phyloP scores from a whole-genome alignment of 1,284 basidiomycete genomes.

The Peniophora sp. region DNA sequence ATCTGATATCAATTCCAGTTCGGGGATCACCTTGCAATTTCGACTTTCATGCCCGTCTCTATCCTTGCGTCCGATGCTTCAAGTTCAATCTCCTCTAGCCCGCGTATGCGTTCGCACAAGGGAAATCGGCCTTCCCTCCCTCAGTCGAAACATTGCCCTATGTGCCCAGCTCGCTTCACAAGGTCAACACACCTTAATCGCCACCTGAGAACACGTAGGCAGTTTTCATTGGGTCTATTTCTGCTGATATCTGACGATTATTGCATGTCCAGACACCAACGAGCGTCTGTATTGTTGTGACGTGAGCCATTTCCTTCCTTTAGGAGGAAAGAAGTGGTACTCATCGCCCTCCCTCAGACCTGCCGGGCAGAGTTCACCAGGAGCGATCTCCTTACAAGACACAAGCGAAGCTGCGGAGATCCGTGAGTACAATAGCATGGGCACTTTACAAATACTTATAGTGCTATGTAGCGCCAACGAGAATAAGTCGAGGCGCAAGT shows the following conservation, averaged over 20 bases:
- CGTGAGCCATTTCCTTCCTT: slow-evolving; percentile 21
- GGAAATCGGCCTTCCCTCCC: slow-evolving; percentile 28
- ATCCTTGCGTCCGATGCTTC: background rate
- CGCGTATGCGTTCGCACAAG: slow-evolving; percentile 24
- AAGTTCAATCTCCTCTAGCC: slow-evolving; percentile 6
- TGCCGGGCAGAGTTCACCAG: slow-evolving; percentile 50
- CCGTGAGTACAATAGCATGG: slow-evolving; percentile 29
- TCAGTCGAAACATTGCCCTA: slow-evolving; percentile 43
- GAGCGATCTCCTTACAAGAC: slow-evolving; percentile 49
- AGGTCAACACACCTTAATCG: slow-evolving; percentile 50
- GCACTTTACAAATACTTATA: background rate
- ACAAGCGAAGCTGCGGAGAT: slow-evolving; percentile 49
- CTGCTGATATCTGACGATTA: too few species aligned
- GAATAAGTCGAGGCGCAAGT: slow-evolving; percentile 37
- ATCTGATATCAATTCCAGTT: too few species aligned
- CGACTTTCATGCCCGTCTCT: slow-evolving; percentile 1
- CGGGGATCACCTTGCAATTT: too few species aligned
- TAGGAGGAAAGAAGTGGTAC: background rate
- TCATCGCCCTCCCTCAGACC: slow-evolving; percentile 22
- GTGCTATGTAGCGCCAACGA: slow-evolving; percentile 14
- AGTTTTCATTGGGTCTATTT: background rate
- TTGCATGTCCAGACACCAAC: slow-evolving; percentile 28
- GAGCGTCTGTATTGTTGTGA: slow-evolving; percentile 44
- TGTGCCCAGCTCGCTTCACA: slow-evolving; percentile 52
- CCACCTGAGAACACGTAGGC: slow-evolving; percentile 36